A percentile compares a stretch with the other conserved stretches of the same genome.
Evolutionary conservation across 768 basidiomycete species (phyloP).

Genomic region (Naematelia encephala): DNA sequence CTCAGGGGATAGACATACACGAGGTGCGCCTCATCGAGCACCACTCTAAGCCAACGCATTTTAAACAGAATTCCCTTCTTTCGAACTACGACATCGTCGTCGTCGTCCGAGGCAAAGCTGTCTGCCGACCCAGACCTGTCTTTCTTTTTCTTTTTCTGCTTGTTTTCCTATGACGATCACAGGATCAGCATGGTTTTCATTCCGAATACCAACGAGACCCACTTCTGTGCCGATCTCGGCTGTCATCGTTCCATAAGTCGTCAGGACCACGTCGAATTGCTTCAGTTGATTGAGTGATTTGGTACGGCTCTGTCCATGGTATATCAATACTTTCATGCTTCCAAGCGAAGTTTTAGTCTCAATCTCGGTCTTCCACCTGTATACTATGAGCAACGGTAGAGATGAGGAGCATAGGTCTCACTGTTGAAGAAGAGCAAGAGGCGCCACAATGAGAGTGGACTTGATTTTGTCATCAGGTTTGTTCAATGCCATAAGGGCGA

Average conservation of each 20-base stretch:
- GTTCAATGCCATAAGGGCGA: slow-evolving; percentile 67
- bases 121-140: slow-evolving; percentile 53
- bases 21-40: slow-evolving; percentile 65
- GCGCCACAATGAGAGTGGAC: slow-evolving; percentile 67
- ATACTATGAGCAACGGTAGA: not conserved
- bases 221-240: slow-evolving; percentile 53
- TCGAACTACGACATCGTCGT: slow-evolving; percentile 18
- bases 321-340: slow-evolving; percentile 58
- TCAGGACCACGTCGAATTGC: slow-evolving; percentile 65
- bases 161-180: not conserved
- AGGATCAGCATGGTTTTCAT: not conserved
- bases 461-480: slow-evolving; percentile 58
- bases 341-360: slow-evolving; percentile 60
- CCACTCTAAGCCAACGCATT: slow-evolving; percentile 64
- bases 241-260: slow-evolving; percentile 68
- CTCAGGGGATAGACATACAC: not conserved
- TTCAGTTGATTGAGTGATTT: slow-evolving; percentile 57
- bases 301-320: slow-evolving; percentile 62
- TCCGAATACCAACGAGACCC: slow-evolving; percentile 25
- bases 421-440: slow-evolving; percentile 65
- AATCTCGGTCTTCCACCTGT: slow-evolving; percentile 61
- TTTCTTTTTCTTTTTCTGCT: slow-evolving; percentile 52
- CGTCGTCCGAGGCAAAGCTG: slow-evolving; percentile 44
- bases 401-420: slow-evolving; percentile 15
- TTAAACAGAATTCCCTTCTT: slow-evolving; percentile 60